Conservation (phyloP, 2,329 filamentous ascomycete genomes). For the Fusarium azukiicola region DNA sequence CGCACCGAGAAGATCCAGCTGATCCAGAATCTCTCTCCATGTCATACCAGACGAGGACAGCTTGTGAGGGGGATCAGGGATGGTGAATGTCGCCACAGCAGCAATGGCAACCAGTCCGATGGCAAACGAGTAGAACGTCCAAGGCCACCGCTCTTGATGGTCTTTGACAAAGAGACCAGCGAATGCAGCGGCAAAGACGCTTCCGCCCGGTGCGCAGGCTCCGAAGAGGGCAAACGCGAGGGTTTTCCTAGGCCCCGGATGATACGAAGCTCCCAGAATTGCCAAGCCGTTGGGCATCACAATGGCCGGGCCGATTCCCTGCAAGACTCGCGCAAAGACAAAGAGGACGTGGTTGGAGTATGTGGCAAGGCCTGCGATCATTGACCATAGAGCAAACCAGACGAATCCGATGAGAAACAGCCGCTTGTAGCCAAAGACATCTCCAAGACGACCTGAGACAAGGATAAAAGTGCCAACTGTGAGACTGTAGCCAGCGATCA, state of each 20-base stretch:
- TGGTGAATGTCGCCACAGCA: slow-evolving; percentile 56
- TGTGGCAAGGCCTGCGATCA: slow-evolving; percentile 67
- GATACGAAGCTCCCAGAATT: slow-evolving; percentile 78
- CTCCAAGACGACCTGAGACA: slow-evolving; percentile 76
- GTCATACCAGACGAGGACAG: slow-evolving; percentile 33
- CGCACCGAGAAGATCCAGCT: slow-evolving; percentile 66
- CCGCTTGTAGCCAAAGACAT: slow-evolving; percentile 77
- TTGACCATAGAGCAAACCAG: slow-evolving; percentile 77
- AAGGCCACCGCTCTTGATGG: slow-evolving; percentile 69
- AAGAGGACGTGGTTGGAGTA: slow-evolving; percentile 69
- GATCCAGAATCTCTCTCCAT: slow-evolving; percentile 48
- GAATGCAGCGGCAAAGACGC: slow-evolving; percentile 66
- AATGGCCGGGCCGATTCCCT: slow-evolving; percentile 82
- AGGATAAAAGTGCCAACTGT: slow-evolving; percentile 79
- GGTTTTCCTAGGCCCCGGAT: slow-evolving; percentile 77
- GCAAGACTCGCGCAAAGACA: slow-evolving; percentile 74
- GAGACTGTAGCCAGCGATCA: slow-evolving; percentile 77
- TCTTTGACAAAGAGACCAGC: slow-evolving; percentile 63
- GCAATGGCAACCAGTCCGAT: slow-evolving; percentile 61
- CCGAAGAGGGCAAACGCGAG: slow-evolving; percentile 78
- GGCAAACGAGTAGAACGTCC: slow-evolving; percentile 69
- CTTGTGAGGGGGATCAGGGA: slow-evolving; percentile 58
- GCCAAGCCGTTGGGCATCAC: slow-evolving; percentile 83
- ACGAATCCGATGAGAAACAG: slow-evolving; percentile 75
- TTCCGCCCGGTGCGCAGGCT: slow-evolving; percentile 70